Conservation (phyloP, 2,329 filamentous ascomycete species). For the Sarocladium oryzae region DNA sequence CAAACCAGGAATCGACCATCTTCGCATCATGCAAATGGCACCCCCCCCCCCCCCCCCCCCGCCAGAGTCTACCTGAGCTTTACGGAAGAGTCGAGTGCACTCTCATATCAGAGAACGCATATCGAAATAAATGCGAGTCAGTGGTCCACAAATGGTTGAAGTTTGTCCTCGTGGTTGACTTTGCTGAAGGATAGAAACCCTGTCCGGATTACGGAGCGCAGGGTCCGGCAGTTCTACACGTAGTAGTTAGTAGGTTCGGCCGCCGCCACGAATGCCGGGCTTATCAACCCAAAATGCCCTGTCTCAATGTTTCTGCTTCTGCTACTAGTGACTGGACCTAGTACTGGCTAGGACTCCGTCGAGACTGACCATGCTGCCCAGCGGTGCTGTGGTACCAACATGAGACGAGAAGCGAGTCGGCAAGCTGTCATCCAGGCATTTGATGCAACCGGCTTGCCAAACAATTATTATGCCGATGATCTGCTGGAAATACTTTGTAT, state of each 20-base stretch:
- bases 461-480: constrained; percentile 2
- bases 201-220: too few relatives aligned
- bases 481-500: neutral
- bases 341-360: too few relatives aligned
- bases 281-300: too few relatives aligned
- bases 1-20: neutral
- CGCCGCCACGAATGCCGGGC: too few relatives aligned
- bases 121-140: neutral
- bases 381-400: neutral
- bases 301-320: neutral
- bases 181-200: constrained; percentile 1
- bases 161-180: too few relatives aligned
- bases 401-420: constrained; percentile 7
- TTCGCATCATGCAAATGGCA: neutral
- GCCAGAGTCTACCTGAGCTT: too few relatives aligned
- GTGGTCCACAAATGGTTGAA: neutral
- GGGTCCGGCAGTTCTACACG: neutral
- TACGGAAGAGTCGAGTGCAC: too few relatives aligned
- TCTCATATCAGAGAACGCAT: neutral
- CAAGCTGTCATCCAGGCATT: constrained; percentile 2
- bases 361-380: neutral
- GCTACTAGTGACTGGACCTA: neutral
- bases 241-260: too few relatives aligned
- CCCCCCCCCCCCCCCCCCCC: neutral
- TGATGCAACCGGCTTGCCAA: constrained; percentile 4